Percentiles rank a stretch among this genome's conserved stretches.
Conservation (phyloP, 192 early-diverging fungal species). For the Chytriomyces hyalinus region DNA sequence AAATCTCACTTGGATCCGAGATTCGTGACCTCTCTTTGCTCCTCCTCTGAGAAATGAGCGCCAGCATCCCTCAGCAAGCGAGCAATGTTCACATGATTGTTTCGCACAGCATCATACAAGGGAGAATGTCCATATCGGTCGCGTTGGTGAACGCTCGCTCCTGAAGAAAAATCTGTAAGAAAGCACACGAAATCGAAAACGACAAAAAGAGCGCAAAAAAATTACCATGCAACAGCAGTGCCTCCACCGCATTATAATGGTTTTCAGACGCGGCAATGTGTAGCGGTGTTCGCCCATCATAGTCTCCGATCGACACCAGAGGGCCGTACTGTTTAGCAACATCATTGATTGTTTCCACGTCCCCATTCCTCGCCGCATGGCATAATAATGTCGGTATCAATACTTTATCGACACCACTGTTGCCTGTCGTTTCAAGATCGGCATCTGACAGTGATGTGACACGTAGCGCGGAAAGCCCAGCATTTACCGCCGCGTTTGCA, state of each 20-base stretch:
- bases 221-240: constrained; percentile 26
- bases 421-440: background rate
- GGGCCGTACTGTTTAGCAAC: constrained; percentile 61
- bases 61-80: constrained; percentile 76
- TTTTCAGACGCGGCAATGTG: constrained; percentile 85
- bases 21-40: constrained; percentile 69
- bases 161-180: constrained; percentile 66
- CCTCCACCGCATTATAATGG: constrained; percentile 71
- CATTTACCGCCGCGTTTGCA: background rate
- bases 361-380: constrained; percentile 82
- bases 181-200: background rate
- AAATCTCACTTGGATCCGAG: constrained; percentile 58
- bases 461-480: background rate
- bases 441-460: background rate
- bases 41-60: constrained; percentile 87
- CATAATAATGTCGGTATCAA: constrained; percentile 86
- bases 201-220: background rate
- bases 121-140: constrained; percentile 91
- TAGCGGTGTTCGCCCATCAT: constrained; percentile 77
- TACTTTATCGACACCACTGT: constrained; percentile 65
- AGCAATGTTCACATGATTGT: constrained; percentile 67
- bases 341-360: constrained; percentile 76
- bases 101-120: constrained; percentile 78
- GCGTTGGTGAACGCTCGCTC: constrained; percentile 88
- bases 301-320: constrained; percentile 76